Conservation (phyloP, 805 yeast genomes). For the Metschnikowia lochheadii region DNA sequence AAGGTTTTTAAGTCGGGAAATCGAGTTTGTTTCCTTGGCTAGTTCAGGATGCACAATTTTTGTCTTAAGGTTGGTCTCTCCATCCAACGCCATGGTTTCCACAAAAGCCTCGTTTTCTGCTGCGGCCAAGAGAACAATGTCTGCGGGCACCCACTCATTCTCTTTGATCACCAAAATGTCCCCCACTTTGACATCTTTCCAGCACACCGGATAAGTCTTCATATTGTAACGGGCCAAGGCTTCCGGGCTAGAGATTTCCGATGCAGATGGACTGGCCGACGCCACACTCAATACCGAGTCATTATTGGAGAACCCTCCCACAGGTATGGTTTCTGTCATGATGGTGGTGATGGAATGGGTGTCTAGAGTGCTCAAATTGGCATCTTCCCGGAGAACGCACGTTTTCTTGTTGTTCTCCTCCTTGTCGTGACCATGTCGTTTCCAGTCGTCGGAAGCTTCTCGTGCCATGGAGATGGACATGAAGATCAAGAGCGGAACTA, state of each 20-base stretch:
- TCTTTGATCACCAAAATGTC: slow-evolving; percentile 68
- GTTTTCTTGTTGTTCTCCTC: slow-evolving; percentile 63
- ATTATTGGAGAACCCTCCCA: slow-evolving; percentile 5
- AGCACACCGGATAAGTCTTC: slow-evolving; percentile 34
- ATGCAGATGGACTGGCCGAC: background rate
- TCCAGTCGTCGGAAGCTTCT: slow-evolving; percentile 91
- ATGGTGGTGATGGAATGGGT: slow-evolving; percentile 37
- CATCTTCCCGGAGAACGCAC: slow-evolving; percentile 29
- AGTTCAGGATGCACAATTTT: slow-evolving; percentile 64
- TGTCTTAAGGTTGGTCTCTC: slow-evolving; percentile 89
- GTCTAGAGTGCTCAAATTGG: slow-evolving; percentile 27
- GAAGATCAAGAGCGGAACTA: slow-evolving; percentile 80
- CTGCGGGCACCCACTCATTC: slow-evolving; percentile 96
- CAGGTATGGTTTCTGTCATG: slow-evolving; percentile 34
- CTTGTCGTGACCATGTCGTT: slow-evolving; percentile 79
- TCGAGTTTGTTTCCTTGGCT: slow-evolving; percentile 46
- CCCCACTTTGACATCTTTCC: slow-evolving; percentile 88
- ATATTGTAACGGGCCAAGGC: slow-evolving; percentile 26
- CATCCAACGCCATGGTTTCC: slow-evolving; percentile 97
- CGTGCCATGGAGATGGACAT: slow-evolving; percentile 85
- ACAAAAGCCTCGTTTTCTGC: slow-evolving; percentile 62
- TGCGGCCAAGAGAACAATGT: slow-evolving; percentile 67
- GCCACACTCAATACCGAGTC: slow-evolving; percentile 3
- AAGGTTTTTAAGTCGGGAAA: slow-evolving; percentile 46
- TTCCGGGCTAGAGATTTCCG: slow-evolving; percentile 7